Evolutionary conservation across 768 basidiomycete genomes (phyloP).

Genomic region (Clitopilus hobsonii): DNA sequence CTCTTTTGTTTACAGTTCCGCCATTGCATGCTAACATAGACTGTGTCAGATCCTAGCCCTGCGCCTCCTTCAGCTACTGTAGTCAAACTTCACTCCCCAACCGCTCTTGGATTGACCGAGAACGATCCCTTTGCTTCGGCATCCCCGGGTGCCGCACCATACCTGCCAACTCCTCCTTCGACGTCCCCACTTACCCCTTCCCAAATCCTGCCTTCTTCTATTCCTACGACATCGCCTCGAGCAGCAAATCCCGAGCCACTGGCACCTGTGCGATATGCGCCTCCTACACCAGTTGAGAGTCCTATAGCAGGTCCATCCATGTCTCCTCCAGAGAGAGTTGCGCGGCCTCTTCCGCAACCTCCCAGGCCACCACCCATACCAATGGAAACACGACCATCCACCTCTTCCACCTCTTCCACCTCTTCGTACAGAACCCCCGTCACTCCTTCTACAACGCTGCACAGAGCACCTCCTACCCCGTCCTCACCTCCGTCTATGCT

Average conservation of each 20-base stretch:
- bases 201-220: not conserved
- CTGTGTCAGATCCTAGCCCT: too few relatives aligned
- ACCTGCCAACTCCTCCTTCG: not conserved
- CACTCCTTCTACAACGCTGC: too few relatives aligned
- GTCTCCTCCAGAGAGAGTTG: not conserved
- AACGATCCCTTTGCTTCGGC: not conserved
- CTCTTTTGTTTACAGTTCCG: not conserved
- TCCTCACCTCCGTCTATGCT: not conserved
- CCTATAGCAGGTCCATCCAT: not conserved
- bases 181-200: not conserved
- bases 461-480: too few relatives aligned
- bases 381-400: not conserved
- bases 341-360: not conserved
- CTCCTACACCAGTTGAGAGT: not conserved
- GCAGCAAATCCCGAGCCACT: not conserved
- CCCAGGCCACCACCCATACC: not conserved
- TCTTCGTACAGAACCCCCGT: too few relatives aligned
- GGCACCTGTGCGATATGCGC: not conserved
- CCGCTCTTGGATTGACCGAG: not conserved
- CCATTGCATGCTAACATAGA: too few relatives aligned
- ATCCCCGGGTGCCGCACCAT: not conserved
- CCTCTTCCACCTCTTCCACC: not conserved
- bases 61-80: not conserved
- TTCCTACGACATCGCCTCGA: not conserved
- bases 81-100: not conserved